Conservation (phyloP, 768 basidiomycete species). For the Neoboletus magnificus region DNA sequence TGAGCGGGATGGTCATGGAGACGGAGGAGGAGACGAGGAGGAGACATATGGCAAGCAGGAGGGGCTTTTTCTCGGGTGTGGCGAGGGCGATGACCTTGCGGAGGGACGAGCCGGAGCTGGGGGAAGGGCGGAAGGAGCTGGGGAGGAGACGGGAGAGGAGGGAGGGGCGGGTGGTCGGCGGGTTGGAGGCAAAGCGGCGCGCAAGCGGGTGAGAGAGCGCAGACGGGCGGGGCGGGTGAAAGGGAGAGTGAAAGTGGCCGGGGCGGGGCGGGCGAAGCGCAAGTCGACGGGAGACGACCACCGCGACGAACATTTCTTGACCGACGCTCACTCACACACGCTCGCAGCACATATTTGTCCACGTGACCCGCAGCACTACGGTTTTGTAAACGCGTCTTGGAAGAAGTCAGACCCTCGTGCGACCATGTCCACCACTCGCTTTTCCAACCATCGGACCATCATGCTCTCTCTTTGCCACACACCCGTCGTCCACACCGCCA, state of each 20-base stretch:
- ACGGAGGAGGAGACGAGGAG: conserved; percentile 86
- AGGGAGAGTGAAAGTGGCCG: background rate
- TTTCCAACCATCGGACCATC: conserved; percentile 60
- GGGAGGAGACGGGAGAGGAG: conserved; percentile 31
- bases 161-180: conserved; percentile 2
- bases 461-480: conserved; percentile 68
- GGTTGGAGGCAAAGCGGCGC: conserved; percentile 12
- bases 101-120: conserved; percentile 57
- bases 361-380: conserved; percentile 3
- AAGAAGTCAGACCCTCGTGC: conserved; percentile 18
- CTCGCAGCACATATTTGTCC: background rate
- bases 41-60: conserved; percentile 72
- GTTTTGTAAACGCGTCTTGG: background rate
- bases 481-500: conserved; percentile 68
- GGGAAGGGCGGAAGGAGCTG: conserved; percentile 33
- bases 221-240: background rate
- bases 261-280: background rate
- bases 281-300: background rate
- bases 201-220: background rate
- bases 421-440: conserved; percentile 43
- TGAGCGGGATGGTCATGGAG: conserved; percentile 89
- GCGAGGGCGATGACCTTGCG: conserved; percentile 76
- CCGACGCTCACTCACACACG: too few species aligned
- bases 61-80: conserved; percentile 74
- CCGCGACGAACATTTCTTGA: background rate